Base-by-base conservation (phyloP, 805 yeast species). In the Cyberlindnera galapagoensis region DNA sequence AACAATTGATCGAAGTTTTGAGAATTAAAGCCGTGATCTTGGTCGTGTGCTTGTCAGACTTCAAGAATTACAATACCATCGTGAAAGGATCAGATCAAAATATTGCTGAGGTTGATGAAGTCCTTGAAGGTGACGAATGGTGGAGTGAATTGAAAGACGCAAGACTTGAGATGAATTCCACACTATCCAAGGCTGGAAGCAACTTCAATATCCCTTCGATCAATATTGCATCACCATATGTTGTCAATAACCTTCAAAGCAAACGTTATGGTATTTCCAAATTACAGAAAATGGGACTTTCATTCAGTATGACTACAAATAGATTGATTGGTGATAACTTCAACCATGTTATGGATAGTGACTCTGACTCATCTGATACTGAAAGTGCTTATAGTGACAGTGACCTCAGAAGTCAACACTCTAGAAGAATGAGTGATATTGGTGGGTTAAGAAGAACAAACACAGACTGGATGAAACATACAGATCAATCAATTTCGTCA, bases 21-120 rank as follows among this genome's bases (percentile, higher is more conserved):
- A 68, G 98, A 47, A 92, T 92, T 34, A 80, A 76, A 21, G 95
- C 97, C 0, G 76, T 75, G 39, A 67, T 88, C n/a, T 55, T 81
- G 18, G 86, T 88, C 2, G 63, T 81, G 5, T 77, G 92, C 39
- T 63, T 92, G 22, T 65, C 60, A 32, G 60, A 74, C 56, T 53
- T 71, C 62, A 45, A 70, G 24, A 66, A 76, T 2, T 92, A 92
- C 52, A 78, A 86, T 39, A 76, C 81, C 24, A 73, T 92, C 40
- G 74, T 86, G 4, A 78, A 78, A 41, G 97, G 96, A 0, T 68
- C 59, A 18, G 57, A 52, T 12, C 68, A 55, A 39, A 54, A 44
- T 21, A 47, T 62, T 15, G 69, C 66, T 2, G 63, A 60, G 18
- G 73, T 87, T 7, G 70, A 79, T 29, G 41, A 49, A 10, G 53